These are phyloP conservation scores for Cladosporium sp. DNA, from an alignment of 2,329 filamentous ascomycete species.

Conservation along the genomic window DNA sequence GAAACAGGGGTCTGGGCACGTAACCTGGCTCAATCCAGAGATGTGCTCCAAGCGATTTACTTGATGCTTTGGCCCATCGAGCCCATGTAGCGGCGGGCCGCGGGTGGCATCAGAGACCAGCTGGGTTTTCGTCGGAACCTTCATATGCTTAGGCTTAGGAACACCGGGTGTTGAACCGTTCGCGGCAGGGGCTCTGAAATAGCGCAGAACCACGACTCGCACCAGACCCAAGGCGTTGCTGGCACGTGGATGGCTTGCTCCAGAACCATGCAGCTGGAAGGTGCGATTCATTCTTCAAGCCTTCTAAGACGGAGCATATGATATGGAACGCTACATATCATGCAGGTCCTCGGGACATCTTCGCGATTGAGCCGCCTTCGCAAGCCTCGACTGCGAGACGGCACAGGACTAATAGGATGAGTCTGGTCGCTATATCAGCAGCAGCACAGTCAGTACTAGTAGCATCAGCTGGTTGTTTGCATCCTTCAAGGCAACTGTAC, in stretches of 20 bases:
- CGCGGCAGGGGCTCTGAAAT: neutral
- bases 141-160: neutral
- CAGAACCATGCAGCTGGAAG: neutral
- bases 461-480: neutral
- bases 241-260: neutral
- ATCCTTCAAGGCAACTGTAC: neutral
- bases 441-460: neutral
- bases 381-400: neutral
- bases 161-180: neutral
- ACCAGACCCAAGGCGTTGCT: neutral
- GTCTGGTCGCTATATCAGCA: neutral
- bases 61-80: neutral
- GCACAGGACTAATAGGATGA: neutral
- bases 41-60: slow-evolving; percentile 3
- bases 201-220: neutral
- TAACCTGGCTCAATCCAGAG: slow-evolving; percentile 2
- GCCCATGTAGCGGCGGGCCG: neutral
- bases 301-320: neutral
- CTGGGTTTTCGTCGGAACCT: slow-evolving; percentile 3
- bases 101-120: neutral
- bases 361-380: neutral
- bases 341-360: neutral
- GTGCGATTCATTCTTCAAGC: neutral
- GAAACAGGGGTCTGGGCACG: slow-evolving; percentile 4
- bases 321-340: neutral